Evolutionary conservation across 2,329 filamentous ascomycete genomes (phyloP).

Genomic region (Aspergillus intermedius): DNA sequence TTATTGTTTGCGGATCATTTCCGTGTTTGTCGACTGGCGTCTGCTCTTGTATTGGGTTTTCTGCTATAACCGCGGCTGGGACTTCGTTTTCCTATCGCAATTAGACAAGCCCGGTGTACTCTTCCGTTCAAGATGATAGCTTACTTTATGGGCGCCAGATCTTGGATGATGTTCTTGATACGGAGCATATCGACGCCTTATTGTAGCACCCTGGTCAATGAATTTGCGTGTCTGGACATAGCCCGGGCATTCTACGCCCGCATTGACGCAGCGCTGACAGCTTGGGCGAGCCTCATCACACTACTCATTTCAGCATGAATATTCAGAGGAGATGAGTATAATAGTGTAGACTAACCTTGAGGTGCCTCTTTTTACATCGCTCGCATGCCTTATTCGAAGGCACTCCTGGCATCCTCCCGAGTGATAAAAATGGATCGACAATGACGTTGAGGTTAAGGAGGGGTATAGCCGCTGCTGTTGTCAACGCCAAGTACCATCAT

Average conservation of each 20-base stretch:
- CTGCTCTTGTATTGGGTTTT: not conserved
- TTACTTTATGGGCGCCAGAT: not conserved
- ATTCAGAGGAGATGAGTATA: not conserved
- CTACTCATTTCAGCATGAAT: constrained; percentile 13
- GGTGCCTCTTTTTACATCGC: constrained; percentile 34
- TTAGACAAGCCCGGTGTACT: not conserved
- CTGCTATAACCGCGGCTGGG: not conserved
- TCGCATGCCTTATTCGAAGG: constrained; percentile 36
- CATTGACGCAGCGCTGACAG: constrained; percentile 32
- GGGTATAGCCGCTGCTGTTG: not conserved
- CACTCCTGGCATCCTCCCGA: constrained; percentile 28
- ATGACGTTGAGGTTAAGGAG: constrained; percentile 2
- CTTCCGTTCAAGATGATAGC: not conserved
- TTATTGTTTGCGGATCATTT: not conserved
- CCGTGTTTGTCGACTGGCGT: not conserved
- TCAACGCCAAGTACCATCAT: not conserved
- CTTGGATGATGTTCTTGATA: constrained; percentile 22
- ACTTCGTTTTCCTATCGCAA: not conserved
- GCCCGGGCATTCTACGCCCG: constrained; percentile 36
- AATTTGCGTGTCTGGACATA: constrained; percentile 40
- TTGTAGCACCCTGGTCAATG: constrained; percentile 37
- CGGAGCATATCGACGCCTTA: constrained; percentile 34
- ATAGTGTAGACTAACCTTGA: constrained; percentile 24
- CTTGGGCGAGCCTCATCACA: constrained; percentile 36
- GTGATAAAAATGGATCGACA: not conserved